Evolutionary conservation across 2,329 filamentous ascomycete species (phyloP), one percentile per base, ranked within the genome.

Genomic region (Claviceps cyperi): DNA sequence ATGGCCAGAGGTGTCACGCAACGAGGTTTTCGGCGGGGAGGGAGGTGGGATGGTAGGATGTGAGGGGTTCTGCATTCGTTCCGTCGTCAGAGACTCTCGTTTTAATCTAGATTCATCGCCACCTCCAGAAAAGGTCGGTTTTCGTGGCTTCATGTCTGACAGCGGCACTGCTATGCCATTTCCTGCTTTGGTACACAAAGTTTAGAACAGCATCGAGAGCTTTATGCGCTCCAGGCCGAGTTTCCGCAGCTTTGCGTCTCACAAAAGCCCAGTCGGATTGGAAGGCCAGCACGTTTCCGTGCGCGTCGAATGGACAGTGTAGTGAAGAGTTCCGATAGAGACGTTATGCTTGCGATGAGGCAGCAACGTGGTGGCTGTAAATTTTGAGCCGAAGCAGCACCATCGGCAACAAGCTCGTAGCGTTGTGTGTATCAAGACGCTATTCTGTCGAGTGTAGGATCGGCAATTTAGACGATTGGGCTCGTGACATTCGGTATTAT

Each of bases 161-260:
- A 68, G 66, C 56, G 62, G 62, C 61, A 69, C 65, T 60, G 64
- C 72, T 67, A 72, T 69, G 62, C 66, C 68, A 68, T 66, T 64
- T 62, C 65, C 65, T 56, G 60, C 64, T 13, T 35, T 64, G 37
- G 8, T 32, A 28, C n/a, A 11, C 6, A 59, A 58, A 56, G 55
- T 54, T 50, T 55, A 59, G 57, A 56, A 53, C 59, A 55, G 57
- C 64, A 66, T 66, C 59, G 62, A 62, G 57, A 43, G 45, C 41
- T 44, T 19, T 11, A 28, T 35, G 17, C 17, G 28, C 35, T 44
- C 17, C 15, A n/a, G 7, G 14, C 22, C 22, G n/a, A 32, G 28
- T 32, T 32, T 32, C 28, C 28, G 9, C 28, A 32, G 21, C 14
- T 44, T n/a, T 44, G 7, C 22, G 24, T 44, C 13, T 15, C 40